These are phyloP conservation scores for Penicillium paxilli DNA, from an alignment of 495 filamentous ascomycete genomes.

Conservation along the genomic window DNA sequence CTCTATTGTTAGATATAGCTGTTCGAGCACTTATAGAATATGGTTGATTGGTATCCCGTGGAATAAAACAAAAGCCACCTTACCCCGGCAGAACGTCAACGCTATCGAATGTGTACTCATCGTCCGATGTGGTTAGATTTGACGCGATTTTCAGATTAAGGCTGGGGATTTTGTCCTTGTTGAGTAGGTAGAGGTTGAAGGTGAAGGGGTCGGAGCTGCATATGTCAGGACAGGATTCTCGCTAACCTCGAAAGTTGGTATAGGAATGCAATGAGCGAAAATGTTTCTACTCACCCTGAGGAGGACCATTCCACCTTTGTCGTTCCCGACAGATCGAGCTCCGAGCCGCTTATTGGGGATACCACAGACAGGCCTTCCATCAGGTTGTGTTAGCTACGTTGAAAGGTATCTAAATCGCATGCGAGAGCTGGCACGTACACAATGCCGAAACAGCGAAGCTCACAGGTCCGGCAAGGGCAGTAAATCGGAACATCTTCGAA, in stretches of 20 bases:
- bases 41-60: neutral
- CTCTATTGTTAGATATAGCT: slow-evolving; percentile 1
- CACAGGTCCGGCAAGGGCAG: neutral
- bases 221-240: neutral
- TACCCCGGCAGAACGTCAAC: slow-evolving; percentile 1
- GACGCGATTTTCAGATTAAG: slow-evolving; percentile 1
- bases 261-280: neutral
- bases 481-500: slow-evolving; percentile 1
- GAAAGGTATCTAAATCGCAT: neutral
- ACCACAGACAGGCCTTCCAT: neutral
- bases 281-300: neutral
- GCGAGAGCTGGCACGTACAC: neutral
- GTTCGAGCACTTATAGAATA: neutral
- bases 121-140: neutral
- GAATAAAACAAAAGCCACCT: neutral
- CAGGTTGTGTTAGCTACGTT: neutral
- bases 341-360: neutral
- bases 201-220: slow-evolving; percentile 1
- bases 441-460: slow-evolving; percentile 1
- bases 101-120: neutral
- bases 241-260: neutral
- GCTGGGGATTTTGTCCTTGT: neutral
- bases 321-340: neutral
- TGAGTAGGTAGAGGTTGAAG: slow-evolving; percentile 1
- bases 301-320: slow-evolving; percentile 1